A percentile compares a stretch with the other conserved stretches of the same genome.
Conservation (phyloP, 345 rosid genomes). For the Adansonia digitata region DNA sequence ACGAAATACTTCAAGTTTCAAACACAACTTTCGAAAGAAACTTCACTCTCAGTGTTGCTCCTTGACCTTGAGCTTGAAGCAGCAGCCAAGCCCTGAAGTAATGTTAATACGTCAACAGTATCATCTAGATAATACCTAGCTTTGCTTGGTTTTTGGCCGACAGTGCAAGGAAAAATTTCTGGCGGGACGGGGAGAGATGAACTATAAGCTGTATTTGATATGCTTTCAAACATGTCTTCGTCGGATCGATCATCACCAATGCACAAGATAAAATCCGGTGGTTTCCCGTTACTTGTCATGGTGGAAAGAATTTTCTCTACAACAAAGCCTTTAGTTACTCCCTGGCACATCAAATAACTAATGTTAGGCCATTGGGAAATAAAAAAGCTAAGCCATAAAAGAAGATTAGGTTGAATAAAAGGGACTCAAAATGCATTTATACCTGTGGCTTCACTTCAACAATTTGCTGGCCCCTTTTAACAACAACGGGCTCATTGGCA, state of each 20-base stretch:
- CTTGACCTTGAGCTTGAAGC: slow-evolving; percentile 3
- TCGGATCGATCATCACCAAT: slow-evolving; percentile 64
- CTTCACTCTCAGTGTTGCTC: neutral
- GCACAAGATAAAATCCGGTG: slow-evolving; percentile 53
- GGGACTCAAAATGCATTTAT: neutral
- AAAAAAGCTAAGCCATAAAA: neutral
- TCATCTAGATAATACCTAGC: slow-evolving; percentile 55
- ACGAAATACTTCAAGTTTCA: slow-evolving; percentile 1
- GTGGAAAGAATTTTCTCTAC: slow-evolving; percentile 43
- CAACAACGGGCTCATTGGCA: slow-evolving; percentile 56
- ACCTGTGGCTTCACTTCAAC: slow-evolving; percentile 71
- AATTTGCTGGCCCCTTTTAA: slow-evolving; percentile 53
- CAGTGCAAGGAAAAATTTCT: slow-evolving; percentile 31
- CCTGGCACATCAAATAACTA: slow-evolving; percentile 26
- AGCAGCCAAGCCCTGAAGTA: slow-evolving; percentile 4
- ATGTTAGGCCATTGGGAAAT: neutral
- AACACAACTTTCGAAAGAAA: slow-evolving; percentile 2
- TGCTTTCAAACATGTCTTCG: slow-evolving; percentile 59
- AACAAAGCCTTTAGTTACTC: slow-evolving; percentile 50
- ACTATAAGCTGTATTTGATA: slow-evolving; percentile 25
- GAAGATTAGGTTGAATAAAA: neutral
- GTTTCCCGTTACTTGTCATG: slow-evolving; percentile 36
- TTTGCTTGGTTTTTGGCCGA: slow-evolving; percentile 59
- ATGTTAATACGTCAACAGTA: slow-evolving; percentile 30
- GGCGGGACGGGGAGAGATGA: slow-evolving; percentile 10